Conservation (phyloP, 2,329 filamentous ascomycete genomes). For the Aureobasidium namibiae region DNA sequence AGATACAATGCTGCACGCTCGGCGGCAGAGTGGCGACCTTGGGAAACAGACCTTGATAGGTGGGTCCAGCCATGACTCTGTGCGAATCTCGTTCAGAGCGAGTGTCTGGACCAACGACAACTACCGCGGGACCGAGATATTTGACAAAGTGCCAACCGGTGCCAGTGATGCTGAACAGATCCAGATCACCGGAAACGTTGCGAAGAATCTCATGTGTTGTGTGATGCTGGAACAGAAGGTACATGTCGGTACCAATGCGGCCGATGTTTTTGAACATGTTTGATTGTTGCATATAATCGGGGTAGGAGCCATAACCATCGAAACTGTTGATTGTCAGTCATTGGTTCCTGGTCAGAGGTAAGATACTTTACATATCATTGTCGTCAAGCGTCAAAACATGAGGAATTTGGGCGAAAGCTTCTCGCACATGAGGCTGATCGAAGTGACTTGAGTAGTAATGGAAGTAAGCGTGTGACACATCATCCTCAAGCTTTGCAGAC, state of each 20-base stretch:
- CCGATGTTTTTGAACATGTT: slow-evolving; percentile 98
- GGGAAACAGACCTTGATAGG: slow-evolving; percentile 94
- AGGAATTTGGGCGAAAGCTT: slow-evolving; percentile 95
- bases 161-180: slow-evolving; percentile 95
- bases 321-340: slow-evolving; percentile 51
- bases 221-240: slow-evolving; percentile 95
- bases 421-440: slow-evolving; percentile 86
- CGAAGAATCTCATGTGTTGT: slow-evolving; percentile 89
- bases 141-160: slow-evolving; percentile 98
- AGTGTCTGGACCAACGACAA: slow-evolving; percentile 82
- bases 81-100: slow-evolving; percentile 83
- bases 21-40: slow-evolving; percentile 86
- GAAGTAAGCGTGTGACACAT: slow-evolving; percentile 93
- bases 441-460: slow-evolving; percentile 99
- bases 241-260: slow-evolving; percentile 92
- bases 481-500: slow-evolving; percentile 92
- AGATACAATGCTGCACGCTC: slow-evolving; percentile 91
- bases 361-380: slow-evolving; percentile 82
- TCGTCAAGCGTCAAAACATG: slow-evolving; percentile 90
- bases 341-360: background rate
- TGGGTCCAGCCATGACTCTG: slow-evolving; percentile 90
- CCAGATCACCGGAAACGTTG: slow-evolving; percentile 77
- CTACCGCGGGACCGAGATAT: slow-evolving; percentile 83
- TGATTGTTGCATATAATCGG: slow-evolving; percentile 95
- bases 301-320: slow-evolving; percentile 94